Base-by-base conservation (phyloP, 176 grass and related monocot species). In the Avena atlantica region DNA sequence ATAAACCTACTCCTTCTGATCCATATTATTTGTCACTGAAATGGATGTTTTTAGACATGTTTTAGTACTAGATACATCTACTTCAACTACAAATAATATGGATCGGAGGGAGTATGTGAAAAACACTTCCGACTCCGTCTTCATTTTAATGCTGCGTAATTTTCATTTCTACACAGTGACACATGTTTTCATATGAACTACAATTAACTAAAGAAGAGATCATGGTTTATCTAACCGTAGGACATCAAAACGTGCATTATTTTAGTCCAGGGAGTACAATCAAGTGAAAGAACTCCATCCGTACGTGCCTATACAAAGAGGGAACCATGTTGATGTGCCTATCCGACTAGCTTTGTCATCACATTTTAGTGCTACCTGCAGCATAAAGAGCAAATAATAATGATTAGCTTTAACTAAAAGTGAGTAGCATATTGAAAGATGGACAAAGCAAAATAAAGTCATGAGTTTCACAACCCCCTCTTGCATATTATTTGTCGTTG, bases 341-440 rank as follows among this genome's bases (percentile, higher is more conserved):
- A 79, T 87, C 50, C 50, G 27, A 52, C 40, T 84, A 78, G 87
- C 81, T 84, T 84, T 79, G 49, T 20, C 60, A 78, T 88, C 27
- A 84, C 13, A 49, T 61, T 36, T 77, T 49, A 68, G 49, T 68
- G 57, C 34, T 60, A 9, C 52, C 55, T 58, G 71, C 10, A 81
- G 37, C 24, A 52, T 82, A 68, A 36, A 59, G 79, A 77, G 50
- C 49, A 83, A 47, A 70, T 8, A 14, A 6, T 67, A 83, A 78
- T 84, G 62, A 84, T 88, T 71, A 84, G 25, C 87, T 88, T 83
- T 83, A 51, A 62, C 24, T 61, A 79, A 84, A 78, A 59, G 74
- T 84, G 29, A 36, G 77, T 47, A 42, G 7, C 66, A 44, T 83
- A 75, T 48, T 55, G 13, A 50, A 75, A 76, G 12, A 78, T 73